These are phyloP conservation scores for Nemania sp. DNA, from an alignment of 2,329 filamentous ascomycete genomes.

Conservation along the genomic window DNA sequence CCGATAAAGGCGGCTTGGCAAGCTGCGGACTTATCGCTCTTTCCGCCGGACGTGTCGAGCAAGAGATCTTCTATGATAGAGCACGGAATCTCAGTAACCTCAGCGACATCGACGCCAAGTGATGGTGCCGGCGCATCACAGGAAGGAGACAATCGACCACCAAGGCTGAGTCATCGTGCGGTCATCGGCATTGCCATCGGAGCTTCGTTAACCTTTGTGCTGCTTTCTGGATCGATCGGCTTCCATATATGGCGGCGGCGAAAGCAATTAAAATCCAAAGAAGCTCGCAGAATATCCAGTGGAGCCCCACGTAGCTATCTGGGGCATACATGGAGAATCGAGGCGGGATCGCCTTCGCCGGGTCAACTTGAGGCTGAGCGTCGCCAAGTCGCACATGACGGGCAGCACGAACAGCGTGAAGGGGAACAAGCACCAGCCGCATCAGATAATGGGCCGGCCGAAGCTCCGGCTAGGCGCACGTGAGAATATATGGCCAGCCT, in stretches of 20 bases:
- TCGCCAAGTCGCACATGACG: no score
- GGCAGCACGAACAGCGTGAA: background rate
- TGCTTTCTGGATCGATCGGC: background rate
- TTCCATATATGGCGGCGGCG: background rate
- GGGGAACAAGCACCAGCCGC: background rate
- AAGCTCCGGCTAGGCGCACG: background rate
- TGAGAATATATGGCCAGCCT: background rate
- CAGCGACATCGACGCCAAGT: background rate
- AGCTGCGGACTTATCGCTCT: background rate
- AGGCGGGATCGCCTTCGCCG: background rate
- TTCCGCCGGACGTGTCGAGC: slow-evolving; percentile 7
- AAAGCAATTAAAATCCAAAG: background rate
- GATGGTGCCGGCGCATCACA: background rate
- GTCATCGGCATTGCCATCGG: no score
- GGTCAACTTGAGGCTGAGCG: background rate
- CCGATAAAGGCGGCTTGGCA: slow-evolving; percentile 6
- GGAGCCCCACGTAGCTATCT: background rate
- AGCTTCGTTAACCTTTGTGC: background rate
- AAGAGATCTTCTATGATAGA: slow-evolving; percentile 2
- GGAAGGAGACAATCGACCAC: no score
- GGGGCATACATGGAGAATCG: slow-evolving; percentile 1
- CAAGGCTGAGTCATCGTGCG: no score
- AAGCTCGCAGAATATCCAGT: background rate
- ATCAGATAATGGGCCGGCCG: no score
- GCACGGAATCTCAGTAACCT: background rate